Evolutionary conservation across 495 filamentous ascomycete genomes (phyloP).

Genomic region (Evernia prunastri): DNA sequence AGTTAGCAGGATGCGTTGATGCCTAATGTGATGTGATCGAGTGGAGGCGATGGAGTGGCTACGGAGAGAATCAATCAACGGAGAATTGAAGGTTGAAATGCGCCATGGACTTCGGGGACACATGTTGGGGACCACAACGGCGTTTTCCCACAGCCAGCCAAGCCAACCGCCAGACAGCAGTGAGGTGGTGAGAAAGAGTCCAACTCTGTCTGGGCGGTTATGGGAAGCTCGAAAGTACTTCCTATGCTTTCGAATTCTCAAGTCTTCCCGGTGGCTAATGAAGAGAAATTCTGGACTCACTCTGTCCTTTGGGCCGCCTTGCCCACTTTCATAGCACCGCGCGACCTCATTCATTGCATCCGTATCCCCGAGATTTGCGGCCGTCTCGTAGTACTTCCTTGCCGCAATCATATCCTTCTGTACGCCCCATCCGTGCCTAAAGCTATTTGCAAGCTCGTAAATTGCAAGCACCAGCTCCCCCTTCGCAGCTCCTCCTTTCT

Average conservation of each 20-base stretch:
- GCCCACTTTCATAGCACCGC: slow-evolving; percentile 93
- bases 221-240: neutral
- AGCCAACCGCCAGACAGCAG: neutral
- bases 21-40: slow-evolving; percentile 29
- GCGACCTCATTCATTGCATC: slow-evolving; percentile 97
- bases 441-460: slow-evolving; percentile 88
- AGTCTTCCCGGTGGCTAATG: neutral
- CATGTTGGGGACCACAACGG: slow-evolving; percentile 1
- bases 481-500: slow-evolving; percentile 91
- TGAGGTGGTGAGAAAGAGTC: neutral
- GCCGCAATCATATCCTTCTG: slow-evolving; percentile 82
- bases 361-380: slow-evolving; percentile 89
- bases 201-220: neutral
- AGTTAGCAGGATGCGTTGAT: slow-evolving; percentile 32
- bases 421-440: slow-evolving; percentile 94
- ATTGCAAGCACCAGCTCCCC: slow-evolving; percentile 97
- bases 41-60: neutral
- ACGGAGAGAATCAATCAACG: neutral
- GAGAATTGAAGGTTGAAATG: neutral
- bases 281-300: slow-evolving; percentile 47
- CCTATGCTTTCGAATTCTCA: neutral
- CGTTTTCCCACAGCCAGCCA: slow-evolving; percentile 4
- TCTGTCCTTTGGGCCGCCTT: slow-evolving; percentile 95
- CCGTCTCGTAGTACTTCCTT: slow-evolving; percentile 92
- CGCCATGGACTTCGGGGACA: neutral